These are phyloP conservation scores for Skeletonema grethae DNA, from an alignment of 108 stramenopile genomes.

Conservation along the genomic window DNA sequence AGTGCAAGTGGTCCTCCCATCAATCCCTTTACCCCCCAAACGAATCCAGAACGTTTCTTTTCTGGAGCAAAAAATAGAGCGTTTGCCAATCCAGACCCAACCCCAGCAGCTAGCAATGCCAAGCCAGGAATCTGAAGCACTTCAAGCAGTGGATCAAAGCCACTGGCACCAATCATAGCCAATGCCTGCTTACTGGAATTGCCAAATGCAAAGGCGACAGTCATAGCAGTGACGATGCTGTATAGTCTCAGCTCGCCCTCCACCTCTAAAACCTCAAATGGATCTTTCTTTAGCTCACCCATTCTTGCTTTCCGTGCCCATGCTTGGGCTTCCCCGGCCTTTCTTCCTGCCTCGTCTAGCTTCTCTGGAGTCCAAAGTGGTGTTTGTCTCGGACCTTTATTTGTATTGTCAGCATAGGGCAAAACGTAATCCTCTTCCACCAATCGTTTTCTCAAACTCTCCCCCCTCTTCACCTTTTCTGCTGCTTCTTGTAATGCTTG, in stretches of 20 bases:
- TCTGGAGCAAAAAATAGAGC: constrained; percentile 51
- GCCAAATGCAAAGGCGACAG: constrained; percentile 70
- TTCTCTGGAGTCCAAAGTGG: constrained; percentile 80
- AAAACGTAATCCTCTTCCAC: constrained; percentile 69
- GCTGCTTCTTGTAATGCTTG: constrained; percentile 62
- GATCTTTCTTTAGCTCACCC: constrained; percentile 75
- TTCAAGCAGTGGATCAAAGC: constrained; percentile 11
- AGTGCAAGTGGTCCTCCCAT: constrained; percentile 77
- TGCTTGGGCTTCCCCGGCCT: constrained; percentile 59
- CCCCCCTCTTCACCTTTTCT: constrained; percentile 58
- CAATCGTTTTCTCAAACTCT: constrained; percentile 55
- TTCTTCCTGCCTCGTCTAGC: constrained; percentile 71
- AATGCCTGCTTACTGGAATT: constrained; percentile 59
- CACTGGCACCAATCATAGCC: constrained; percentile 27
- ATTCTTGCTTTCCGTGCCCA: constrained; percentile 74
- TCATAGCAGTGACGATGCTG: constrained; percentile 48
- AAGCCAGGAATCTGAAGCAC: constrained; percentile 54
- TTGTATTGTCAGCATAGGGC: constrained; percentile 81
- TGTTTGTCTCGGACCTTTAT: constrained; percentile 68
- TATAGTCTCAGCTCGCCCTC: constrained; percentile 54
- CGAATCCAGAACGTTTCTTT: constrained; percentile 51
- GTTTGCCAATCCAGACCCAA: constrained; percentile 60
- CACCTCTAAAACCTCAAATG: constrained; percentile 60
- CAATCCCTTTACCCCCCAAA: constrained; percentile 77
- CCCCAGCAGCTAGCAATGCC: constrained; percentile 53